Percentiles rank a stretch among this genome's conserved stretches.
These are phyloP conservation scores for Boletus reticulatus DNA, from an alignment of 768 basidiomycete species.

Conservation along the genomic window DNA sequence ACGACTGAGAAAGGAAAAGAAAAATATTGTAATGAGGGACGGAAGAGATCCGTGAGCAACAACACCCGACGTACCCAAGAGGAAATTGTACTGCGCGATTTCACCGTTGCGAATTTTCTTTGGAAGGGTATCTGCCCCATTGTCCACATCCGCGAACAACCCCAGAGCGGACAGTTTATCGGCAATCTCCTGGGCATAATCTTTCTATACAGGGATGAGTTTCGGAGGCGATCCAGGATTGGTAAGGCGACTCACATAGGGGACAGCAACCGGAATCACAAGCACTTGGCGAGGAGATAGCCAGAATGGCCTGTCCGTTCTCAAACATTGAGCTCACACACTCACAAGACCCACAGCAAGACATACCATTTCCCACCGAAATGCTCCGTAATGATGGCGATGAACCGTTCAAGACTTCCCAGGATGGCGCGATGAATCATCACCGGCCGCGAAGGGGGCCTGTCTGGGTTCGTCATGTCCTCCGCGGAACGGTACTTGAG, in stretches of 20 bases:
- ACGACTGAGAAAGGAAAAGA: constrained; percentile 58
- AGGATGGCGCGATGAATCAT: constrained; percentile 98
- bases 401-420: constrained; percentile 92
- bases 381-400: constrained; percentile 96
- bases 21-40: background rate
- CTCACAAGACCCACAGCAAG: background rate
- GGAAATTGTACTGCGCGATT: constrained; percentile 97
- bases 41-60: background rate
- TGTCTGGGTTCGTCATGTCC: constrained; percentile 48
- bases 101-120: constrained; percentile 99
- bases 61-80: constrained; percentile 64
- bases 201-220: constrained; percentile 54
- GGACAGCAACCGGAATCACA: constrained; percentile 88
- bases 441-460: constrained; percentile 74
- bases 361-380: constrained; percentile 94
- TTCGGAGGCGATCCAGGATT: background rate
- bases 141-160: constrained; percentile 89
- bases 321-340: background rate
- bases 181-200: constrained; percentile 83
- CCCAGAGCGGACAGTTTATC: constrained; percentile 65
- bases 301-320: constrained; percentile 86
- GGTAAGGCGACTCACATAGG: constrained; percentile 61
- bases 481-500: constrained; percentile 84
- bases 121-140: constrained; percentile 85
- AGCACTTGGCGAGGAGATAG: constrained; percentile 93